Evolutionary conservation across 345 rosid genomes (phyloP).

Genomic region (Linum usitatissimum): DNA sequence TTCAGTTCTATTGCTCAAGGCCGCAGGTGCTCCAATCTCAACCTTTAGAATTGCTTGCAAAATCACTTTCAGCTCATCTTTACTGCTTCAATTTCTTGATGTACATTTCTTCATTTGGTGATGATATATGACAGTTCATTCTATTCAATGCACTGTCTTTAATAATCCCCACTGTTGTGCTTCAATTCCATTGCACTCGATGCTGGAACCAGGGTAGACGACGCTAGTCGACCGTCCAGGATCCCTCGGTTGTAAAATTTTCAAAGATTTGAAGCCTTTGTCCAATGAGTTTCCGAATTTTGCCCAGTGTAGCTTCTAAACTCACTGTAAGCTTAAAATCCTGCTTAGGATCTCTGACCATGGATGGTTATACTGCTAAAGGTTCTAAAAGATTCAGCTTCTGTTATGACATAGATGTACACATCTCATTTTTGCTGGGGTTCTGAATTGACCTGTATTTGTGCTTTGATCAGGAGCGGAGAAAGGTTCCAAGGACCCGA

Average conservation of each 20-base stretch:
- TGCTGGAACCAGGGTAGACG: too few species aligned
- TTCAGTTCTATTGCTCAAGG: conserved; percentile 84
- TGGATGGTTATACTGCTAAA: too few species aligned
- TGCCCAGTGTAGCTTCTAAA: too few species aligned
- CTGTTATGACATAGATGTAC: too few species aligned
- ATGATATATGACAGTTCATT: not conserved
- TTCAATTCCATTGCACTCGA: not conserved
- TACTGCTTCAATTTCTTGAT: not conserved
- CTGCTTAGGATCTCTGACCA: too few species aligned
- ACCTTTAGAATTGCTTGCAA: not conserved
- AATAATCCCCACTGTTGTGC: not conserved
- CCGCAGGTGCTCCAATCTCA: conserved; percentile 43
- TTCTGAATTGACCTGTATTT: not conserved
- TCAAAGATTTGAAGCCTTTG: too few species aligned
- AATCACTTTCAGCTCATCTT: not conserved
- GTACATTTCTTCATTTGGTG: not conserved
- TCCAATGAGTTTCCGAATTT: too few species aligned
- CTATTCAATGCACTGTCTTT: not conserved
- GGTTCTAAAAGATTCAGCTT: too few species aligned
- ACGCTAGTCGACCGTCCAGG: too few species aligned
- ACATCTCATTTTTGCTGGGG: not conserved
- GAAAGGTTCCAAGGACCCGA: conserved; percentile 74
- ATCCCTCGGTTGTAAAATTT: too few species aligned
- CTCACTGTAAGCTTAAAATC: too few species aligned
- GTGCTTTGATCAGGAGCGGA: conserved; percentile 48